Base-by-base conservation (phyloP, 371 early-diverging fungal genomes). In the Syncephalastrum contaminatum region DNA sequence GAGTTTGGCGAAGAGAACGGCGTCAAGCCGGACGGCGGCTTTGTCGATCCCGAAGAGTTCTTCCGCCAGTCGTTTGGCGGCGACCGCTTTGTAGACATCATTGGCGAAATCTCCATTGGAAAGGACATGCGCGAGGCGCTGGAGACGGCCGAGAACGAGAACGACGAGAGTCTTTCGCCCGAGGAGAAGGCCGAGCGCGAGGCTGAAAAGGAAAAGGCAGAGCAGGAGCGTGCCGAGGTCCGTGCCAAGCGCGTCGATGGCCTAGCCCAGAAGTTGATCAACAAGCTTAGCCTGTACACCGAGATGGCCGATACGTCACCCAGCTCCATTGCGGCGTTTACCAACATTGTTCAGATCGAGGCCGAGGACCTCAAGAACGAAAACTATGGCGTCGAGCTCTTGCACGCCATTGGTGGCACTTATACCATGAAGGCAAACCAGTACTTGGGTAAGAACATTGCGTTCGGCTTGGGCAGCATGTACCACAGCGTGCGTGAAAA, bases 101-200 rank as follows among this genome's bases (percentile, higher is more conserved):
- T 98, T 72, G 98, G 98, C 20, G 97, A 96, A 64, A 93, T 98
- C 36, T 91, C 91, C n/a, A 93, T 98, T 53, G 94, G 93, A 21
- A 75, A 83, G 46, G 95, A 95, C 59, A 90, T 98, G 77, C 82
- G 84, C 48, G 89, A 92, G 42, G 92, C 91, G 25, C 69, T 92
- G 58, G 83, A 78, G 53, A 81, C 73, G 10, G 84, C 82, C 13
- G 80, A 81, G 25, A 72, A 64, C 13, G 68, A 57, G 30, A 55
- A 66, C 25, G 78, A 73, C 25, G 69, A 66, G 15, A 66, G 74
- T 8, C 27, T 81, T 54, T 60, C 83, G 41, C 73, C 74, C 4
- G 84, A 83, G 45, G 84, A 88, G 56, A 89, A 87, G 60, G 81
- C 76, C 4, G 82, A 75, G 47, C 77, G 78, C 13, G 87, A 85